A percentile compares a stretch with the other conserved stretches of the same genome.
phyloP scores from a whole-genome alignment of 768 basidiomycete species.

The Lactarius hatsudake region DNA sequence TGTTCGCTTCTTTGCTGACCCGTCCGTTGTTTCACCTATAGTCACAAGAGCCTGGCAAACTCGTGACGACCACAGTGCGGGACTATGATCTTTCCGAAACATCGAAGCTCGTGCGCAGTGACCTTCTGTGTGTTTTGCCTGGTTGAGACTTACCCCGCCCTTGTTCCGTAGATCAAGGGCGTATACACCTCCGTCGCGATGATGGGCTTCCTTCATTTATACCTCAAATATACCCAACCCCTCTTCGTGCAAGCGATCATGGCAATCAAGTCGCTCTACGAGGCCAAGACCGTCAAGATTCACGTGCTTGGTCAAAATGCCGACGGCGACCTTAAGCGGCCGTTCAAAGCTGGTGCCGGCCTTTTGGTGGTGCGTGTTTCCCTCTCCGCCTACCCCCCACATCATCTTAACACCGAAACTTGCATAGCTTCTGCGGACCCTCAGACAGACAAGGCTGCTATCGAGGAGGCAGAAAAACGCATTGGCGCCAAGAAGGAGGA shows the following conservation, averaged over 20 bases:
- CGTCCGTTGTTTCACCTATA: constrained; percentile 29
- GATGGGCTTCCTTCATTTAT: constrained; percentile 91
- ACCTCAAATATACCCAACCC: constrained; percentile 94
- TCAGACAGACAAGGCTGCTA: constrained; percentile 80
- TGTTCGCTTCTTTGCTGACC: background rate
- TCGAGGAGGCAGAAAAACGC: constrained; percentile 87
- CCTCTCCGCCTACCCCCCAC: background rate
- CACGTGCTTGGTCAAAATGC: constrained; percentile 77
- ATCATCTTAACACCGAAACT: constrained; percentile 12
- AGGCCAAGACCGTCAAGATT: constrained; percentile 80
- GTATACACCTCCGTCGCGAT: constrained; percentile 74
- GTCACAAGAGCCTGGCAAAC: constrained; percentile 64
- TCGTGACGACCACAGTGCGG: constrained; percentile 86
- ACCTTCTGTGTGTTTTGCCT: constrained; percentile 32
- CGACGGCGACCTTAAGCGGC: constrained; percentile 84
- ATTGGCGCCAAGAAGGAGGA: constrained; percentile 74
- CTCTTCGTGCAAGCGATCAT: constrained; percentile 94
- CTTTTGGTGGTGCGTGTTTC: constrained; percentile 60
- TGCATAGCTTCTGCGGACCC: constrained; percentile 56
- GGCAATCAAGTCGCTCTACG: constrained; percentile 89
- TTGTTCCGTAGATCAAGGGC: constrained; percentile 49
- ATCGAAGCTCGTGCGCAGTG: constrained; percentile 65
- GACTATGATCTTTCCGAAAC: constrained; percentile 93
- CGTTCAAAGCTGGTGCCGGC: constrained; percentile 72
- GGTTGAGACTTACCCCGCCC: constrained; percentile 26